Percentiles rank a stretch among this genome's conserved stretches.
These are phyloP conservation scores for Didymella lethalis DNA, from an alignment of 2,329 filamentous ascomycete species.

Conservation along the genomic window DNA sequence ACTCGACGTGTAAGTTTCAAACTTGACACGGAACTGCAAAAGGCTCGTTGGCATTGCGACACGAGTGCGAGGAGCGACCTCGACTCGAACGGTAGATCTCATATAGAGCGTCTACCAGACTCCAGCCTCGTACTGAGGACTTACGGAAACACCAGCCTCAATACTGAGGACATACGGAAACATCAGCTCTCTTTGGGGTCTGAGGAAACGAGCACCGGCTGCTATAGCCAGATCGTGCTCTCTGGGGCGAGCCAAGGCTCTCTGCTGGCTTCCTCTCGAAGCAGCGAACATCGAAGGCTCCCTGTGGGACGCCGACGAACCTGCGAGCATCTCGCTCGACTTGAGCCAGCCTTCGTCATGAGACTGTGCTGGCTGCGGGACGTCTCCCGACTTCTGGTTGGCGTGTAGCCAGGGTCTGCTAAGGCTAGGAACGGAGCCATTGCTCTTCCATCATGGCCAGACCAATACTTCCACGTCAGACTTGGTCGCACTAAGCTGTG, in stretches of 20 bases:
- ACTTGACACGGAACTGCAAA: conserved; percentile 6
- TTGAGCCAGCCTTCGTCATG: conserved; percentile 4
- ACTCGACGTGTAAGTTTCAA: conserved; percentile 3
- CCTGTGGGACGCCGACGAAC: conserved; percentile 2
- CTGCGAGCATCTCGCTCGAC: conserved; percentile 19
- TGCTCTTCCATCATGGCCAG: conserved; percentile 11
- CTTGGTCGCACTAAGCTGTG: conserved; percentile 8
- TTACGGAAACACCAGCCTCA: conserved; percentile 2
- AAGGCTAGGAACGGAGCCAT: neutral
- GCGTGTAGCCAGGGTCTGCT: neutral
- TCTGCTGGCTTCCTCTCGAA: conserved; percentile 9
- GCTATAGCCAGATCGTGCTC: conserved; percentile 2
- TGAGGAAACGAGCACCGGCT: conserved; percentile 5
- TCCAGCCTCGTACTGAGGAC: conserved; percentile 1
- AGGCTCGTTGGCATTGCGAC: conserved; percentile 9
- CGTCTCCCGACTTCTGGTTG: conserved; percentile 26
- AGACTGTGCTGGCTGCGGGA: conserved; percentile 21
- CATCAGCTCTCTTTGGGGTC: neutral
- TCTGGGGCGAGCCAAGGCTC: conserved; percentile 1
- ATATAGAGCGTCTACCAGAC: neutral
- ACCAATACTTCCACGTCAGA: conserved; percentile 11
- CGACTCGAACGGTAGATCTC: conserved; percentile 6
- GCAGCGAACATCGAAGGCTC: conserved; percentile 8
- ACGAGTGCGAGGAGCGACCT: conserved; percentile 10
- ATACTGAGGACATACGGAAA: neutral